These are phyloP conservation scores for Gossypium bickii DNA, from an alignment of 345 rosid species.

Conservation along the genomic window DNA sequence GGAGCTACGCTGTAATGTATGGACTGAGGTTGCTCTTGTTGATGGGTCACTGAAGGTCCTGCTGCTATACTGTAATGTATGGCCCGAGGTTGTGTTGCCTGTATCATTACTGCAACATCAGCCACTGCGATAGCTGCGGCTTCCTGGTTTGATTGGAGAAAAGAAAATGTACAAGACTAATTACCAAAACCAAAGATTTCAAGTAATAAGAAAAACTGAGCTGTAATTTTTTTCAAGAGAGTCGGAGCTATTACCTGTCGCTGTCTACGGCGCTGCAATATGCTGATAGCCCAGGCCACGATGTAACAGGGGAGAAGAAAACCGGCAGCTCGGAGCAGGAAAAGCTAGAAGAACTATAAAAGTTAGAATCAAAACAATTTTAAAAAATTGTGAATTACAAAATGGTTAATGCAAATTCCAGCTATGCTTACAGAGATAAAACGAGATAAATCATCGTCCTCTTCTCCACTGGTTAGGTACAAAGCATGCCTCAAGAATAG, in stretches of 20 bases:
- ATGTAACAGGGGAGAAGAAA: not conserved
- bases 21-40: not conserved
- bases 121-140: not conserved
- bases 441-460: not conserved
- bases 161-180: not conserved
- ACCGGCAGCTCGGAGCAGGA: constrained; percentile 1
- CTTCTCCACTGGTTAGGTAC: not conserved
- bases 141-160: not conserved
- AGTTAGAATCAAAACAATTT: not conserved
- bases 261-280: too few relatives aligned
- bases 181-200: not conserved
- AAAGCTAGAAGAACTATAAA: not conserved
- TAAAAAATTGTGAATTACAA: not conserved
- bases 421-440: not conserved
- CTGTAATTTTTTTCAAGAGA: too few relatives aligned
- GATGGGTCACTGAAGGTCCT: not conserved
- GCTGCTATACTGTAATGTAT: not conserved
- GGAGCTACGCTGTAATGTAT: not conserved
- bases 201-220: too few relatives aligned
- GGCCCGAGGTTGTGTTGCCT: not conserved
- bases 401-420: not conserved
- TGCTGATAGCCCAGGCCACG: too few relatives aligned
- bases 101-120: constrained; percentile 1
- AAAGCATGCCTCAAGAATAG: constrained; percentile 7
- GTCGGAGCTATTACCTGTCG: too few relatives aligned